phyloP scores from a whole-genome alignment of 768 basidiomycete genomes.

The Amanita exitialis region DNA sequence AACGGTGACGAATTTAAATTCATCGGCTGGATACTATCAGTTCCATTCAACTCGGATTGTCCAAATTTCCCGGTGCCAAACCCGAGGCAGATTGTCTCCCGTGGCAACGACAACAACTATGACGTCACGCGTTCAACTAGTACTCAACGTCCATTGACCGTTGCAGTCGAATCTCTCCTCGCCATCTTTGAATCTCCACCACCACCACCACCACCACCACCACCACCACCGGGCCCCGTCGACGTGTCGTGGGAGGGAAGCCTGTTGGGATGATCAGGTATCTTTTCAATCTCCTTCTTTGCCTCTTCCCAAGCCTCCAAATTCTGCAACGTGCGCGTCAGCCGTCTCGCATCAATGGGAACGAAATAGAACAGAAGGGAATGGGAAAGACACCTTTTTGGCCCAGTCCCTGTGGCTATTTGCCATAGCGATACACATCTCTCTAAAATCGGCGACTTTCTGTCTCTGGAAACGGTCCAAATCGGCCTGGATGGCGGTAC shows the following conservation, averaged over 20 bases:
- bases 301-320: constrained; percentile 97
- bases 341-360: constrained; percentile 3
- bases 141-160: constrained; percentile 50
- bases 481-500: constrained; percentile 94
- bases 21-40: no score
- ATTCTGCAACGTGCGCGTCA: constrained; percentile 45
- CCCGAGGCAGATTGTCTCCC: no score
- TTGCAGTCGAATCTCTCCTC: constrained; percentile 60
- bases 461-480: constrained; percentile 97
- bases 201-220: constrained; percentile 20
- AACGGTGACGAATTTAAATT: no score
- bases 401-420: constrained; percentile 94
- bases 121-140: background rate
- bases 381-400: constrained; percentile 69
- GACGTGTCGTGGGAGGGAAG: constrained; percentile 23
- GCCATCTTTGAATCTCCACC: constrained; percentile 16
- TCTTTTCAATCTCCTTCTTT: constrained; percentile 82
- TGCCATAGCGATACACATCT: constrained; percentile 90
- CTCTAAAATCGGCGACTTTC: constrained; percentile 92
- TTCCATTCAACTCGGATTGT: no score
- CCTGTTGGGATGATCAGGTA: constrained; percentile 84
- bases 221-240: constrained; percentile 5
- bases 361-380: no score
- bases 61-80: no score
- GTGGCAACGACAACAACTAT: background rate